Evolutionary conservation across 2,329 filamentous ascomycete genomes (phyloP), one percentile per base, ranked within the genome.

Genomic region (Calonectria crousiana): DNA sequence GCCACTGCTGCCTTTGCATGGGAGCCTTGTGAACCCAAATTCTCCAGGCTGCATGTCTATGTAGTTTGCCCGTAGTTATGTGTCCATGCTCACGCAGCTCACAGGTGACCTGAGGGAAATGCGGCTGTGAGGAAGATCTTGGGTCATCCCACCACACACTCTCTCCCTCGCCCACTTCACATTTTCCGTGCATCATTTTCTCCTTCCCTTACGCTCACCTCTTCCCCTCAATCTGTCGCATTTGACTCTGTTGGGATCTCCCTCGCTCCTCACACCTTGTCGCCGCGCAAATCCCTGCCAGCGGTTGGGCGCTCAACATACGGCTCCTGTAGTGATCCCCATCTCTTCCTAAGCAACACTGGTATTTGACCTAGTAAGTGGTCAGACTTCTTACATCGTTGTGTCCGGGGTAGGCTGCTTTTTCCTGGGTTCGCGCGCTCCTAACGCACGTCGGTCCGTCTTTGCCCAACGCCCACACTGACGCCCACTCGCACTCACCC

Each of bases 31-130:
- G 56, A 62, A 62, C 56, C 56, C 56, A 62, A 62, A 62, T 41
- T 62, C 34, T 41, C 56, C 23, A 26, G 34, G 56, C 53, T 38
- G 56, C 34, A 41, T 5, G 30, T 58, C 10, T 36, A 10, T 58
- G 53, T n/a, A 36, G 53, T 47, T 47, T 47, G 44, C 44, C 44
- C 44, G n/a, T 30, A 41, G 16, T 36, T 62, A 62, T 41, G 56
- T 36, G 56, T 62, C 56, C 56, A 62, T 65, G 60, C 60, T 65
- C 30, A 49, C 36, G n/a, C 32, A 60, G 38, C 60, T 65, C 65
- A 41, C 34, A 56, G 65, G 65, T 53, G 49, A 67, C 65, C 26
- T 52, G 66, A 58, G 66, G 66, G 52, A 34, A 53, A 68, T 47
- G 41, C 60, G 60, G 38, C 32, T 53, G 64, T 52, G 51, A 38